Conservation (phyloP, 1,284 basidiomycete species). For the Coniferiporia sulphurascens region DNA sequence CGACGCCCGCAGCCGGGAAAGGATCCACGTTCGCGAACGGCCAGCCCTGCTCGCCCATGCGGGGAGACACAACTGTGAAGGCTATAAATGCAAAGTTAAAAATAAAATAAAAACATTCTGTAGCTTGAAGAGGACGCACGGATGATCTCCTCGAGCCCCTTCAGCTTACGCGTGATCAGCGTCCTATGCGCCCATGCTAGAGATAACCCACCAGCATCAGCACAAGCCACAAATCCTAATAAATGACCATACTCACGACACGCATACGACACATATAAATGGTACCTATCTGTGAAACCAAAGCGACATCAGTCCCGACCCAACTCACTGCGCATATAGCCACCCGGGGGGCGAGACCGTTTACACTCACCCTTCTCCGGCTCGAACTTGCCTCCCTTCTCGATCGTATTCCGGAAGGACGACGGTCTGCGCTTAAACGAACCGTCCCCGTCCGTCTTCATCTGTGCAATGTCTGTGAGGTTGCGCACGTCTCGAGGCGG, state of each 20-base stretch:
- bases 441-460: conserved; percentile 66
- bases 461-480: conserved; percentile 60
- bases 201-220: neutral
- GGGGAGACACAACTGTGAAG: conserved; percentile 81
- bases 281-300: conserved; percentile 65
- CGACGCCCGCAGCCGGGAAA: conserved; percentile 68
- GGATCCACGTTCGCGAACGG: conserved; percentile 72
- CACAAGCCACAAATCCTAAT: too few relatives aligned
- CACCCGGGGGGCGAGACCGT: neutral
- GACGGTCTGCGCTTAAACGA: conserved; percentile 76
- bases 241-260: conserved; percentile 54
- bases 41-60: conserved; percentile 84
- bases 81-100: conserved; percentile 36
- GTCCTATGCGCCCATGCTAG: conserved; percentile 91
- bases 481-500: conserved; percentile 27
- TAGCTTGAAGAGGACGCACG: conserved; percentile 39
- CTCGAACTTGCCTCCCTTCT: conserved; percentile 68
- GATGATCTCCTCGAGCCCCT: conserved; percentile 84
- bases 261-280: conserved; percentile 79
- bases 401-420: conserved; percentile 71
- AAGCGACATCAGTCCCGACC: neutral
- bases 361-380: conserved; percentile 70
- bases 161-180: conserved; percentile 85
- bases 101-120: neutral
- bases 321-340: neutral